Percentiles rank a stretch among this genome's conserved stretches.
Conservation (phyloP, 2,329 filamentous ascomycete genomes). For the Nemania sp. region DNA sequence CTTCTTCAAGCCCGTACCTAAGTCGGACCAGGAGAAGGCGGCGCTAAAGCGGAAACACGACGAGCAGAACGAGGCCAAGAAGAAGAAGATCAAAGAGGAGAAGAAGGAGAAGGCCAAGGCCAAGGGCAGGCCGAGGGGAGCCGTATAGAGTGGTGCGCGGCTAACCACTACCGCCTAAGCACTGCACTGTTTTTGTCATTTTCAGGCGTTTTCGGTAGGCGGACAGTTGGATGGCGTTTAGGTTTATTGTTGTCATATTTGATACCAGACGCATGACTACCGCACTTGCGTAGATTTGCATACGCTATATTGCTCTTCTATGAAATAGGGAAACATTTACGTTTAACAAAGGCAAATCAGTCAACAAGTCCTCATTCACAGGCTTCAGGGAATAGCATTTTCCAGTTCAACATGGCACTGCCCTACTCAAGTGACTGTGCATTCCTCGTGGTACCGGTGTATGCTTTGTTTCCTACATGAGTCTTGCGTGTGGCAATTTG, state of each 20-base stretch:
- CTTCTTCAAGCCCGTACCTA: slow-evolving; percentile 94
- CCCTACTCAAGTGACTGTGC: too few species aligned
- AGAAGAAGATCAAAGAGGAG: slow-evolving; percentile 94
- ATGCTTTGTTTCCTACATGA: too few species aligned
- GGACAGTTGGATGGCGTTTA: slow-evolving; percentile 44
- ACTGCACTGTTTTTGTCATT: not conserved
- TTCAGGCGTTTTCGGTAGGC: slow-evolving; percentile 43
- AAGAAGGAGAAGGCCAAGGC: slow-evolving; percentile 94
- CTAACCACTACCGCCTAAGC: not conserved
- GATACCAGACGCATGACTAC: slow-evolving; percentile 39
- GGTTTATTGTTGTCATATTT: slow-evolving; percentile 29
- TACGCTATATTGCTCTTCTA: slow-evolving; percentile 28
- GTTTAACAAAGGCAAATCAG: too few species aligned
- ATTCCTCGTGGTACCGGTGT: too few species aligned
- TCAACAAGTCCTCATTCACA: too few species aligned
- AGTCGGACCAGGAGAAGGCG: slow-evolving; percentile 87
- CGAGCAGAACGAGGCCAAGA: slow-evolving; percentile 89
- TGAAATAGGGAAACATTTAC: not conserved
- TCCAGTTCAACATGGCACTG: too few species aligned
- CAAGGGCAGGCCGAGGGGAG: slow-evolving; percentile 85
- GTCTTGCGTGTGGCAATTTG: too few species aligned
- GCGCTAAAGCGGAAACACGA: slow-evolving; percentile 92
- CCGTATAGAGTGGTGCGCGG: slow-evolving; percentile 34
- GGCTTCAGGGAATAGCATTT: too few species aligned
- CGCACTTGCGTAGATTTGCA: slow-evolving; percentile 21